A percentile compares a stretch with the other conserved stretches of the same genome.
phyloP scores from a whole-genome alignment of 2,329 filamentous ascomycete genomes.

The Aspergillus ochraceoroseus region DNA sequence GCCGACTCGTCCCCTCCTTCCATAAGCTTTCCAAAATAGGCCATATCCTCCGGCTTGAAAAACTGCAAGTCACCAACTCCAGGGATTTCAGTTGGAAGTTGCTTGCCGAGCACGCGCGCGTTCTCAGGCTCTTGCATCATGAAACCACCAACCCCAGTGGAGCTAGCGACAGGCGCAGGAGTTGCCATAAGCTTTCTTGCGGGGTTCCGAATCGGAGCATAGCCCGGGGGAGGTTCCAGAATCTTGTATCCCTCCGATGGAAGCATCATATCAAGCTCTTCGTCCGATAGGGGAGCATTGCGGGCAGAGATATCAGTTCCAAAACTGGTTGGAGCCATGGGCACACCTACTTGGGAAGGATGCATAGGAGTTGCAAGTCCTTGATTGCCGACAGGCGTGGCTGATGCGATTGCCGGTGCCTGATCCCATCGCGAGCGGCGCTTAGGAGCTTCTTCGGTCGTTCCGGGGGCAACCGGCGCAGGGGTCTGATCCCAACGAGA shows the following conservation, averaged over 20 bases:
- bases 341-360: conserved; percentile 55
- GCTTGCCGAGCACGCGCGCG: conserved; percentile 74
- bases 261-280: conserved; percentile 87
- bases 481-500: conserved; percentile 87
- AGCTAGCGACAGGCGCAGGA: conserved; percentile 57
- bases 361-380: conserved; percentile 77
- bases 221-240: conserved; percentile 83
- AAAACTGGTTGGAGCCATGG: conserved; percentile 59
- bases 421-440: conserved; percentile 89
- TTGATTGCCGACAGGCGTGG: conserved; percentile 67
- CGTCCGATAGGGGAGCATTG: conserved; percentile 80
- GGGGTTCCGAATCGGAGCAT: conserved; percentile 74
- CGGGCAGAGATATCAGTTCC: conserved; percentile 75
- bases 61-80: conserved; percentile 95
- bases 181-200: conserved; percentile 71
- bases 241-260: conserved; percentile 91
- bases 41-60: conserved; percentile 98
- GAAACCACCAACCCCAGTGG: conserved; percentile 69
- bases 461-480: conserved; percentile 45
- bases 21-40: conserved; percentile 95
- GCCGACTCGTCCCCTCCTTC: conserved; percentile 89
- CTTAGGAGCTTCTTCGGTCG: conserved; percentile 57
- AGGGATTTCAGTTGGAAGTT: conserved; percentile 90
- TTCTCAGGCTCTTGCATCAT: conserved; percentile 97
- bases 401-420: conserved; percentile 62